Conservation (phyloP, 2,329 filamentous ascomycete genomes). For the Aspergillus sp. region DNA sequence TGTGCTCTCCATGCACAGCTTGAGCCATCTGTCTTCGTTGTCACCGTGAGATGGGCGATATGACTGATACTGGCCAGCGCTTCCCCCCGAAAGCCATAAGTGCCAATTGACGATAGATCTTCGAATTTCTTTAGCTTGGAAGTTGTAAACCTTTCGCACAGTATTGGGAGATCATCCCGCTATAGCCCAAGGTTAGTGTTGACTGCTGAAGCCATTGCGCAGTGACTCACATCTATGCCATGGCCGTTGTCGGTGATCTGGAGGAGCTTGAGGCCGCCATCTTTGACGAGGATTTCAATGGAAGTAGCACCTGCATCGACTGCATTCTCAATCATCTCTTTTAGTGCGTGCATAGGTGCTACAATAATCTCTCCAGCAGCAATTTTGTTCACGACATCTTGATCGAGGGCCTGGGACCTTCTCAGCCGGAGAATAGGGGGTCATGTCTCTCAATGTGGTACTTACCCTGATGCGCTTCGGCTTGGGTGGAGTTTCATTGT, state of each 20-base stretch:
- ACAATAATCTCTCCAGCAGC: conserved; percentile 98
- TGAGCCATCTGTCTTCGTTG: conserved; percentile 83
- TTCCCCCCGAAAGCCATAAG: conserved; percentile 96
- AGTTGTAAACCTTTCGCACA: conserved; percentile 94
- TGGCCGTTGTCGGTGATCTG: conserved; percentile 97
- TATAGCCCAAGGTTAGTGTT: conserved; percentile 30
- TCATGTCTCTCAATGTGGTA: not conserved
- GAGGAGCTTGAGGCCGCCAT: conserved; percentile 85
- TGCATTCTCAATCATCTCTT: conserved; percentile 93
- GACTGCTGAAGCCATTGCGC: not conserved
- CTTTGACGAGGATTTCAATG: conserved; percentile 84
- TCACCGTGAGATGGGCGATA: conserved; percentile 90
- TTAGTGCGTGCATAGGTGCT: conserved; percentile 87
- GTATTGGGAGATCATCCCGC: conserved; percentile 82
- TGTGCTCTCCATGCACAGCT: conserved; percentile 83
- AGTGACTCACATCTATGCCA: conserved; percentile 68
- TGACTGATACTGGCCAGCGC: conserved; percentile 96
- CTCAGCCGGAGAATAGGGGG: conserved; percentile 8
- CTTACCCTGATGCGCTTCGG: conserved; percentile 42
- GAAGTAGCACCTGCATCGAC: conserved; percentile 94
- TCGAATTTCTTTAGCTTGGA: conserved; percentile 93
- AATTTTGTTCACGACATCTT: conserved; percentile 96
- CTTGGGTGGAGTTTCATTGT: conserved; percentile 27
- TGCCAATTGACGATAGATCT: conserved; percentile 78
- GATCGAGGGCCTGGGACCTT: conserved; percentile 65